phyloP scores from a whole-genome alignment of 352 stramenopile genomes.

The Phytopythium aichiense region DNA sequence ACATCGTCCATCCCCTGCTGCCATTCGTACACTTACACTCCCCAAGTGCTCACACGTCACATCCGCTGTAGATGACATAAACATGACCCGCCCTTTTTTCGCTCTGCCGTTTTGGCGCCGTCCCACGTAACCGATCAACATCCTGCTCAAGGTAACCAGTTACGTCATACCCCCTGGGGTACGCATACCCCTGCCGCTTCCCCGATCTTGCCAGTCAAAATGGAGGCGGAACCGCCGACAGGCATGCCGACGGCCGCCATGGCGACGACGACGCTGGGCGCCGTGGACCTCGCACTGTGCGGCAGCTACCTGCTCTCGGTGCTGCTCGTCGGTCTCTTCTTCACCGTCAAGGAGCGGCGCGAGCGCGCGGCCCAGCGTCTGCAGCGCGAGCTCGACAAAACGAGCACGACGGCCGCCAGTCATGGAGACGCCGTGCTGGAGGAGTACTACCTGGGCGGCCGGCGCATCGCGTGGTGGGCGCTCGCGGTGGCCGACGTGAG shows the following conservation, averaged over 20 bases:
- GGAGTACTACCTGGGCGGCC: constrained; percentile 72
- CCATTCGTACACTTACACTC: constrained; percentile 21
- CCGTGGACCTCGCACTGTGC: constrained; percentile 53
- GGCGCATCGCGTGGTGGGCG: constrained; percentile 67
- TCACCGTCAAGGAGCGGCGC: constrained; percentile 56
- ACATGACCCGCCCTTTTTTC: constrained; percentile 1
- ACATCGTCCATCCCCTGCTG: background rate
- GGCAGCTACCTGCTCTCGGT: constrained; percentile 56
- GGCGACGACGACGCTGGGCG: constrained; percentile 25
- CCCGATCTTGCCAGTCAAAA: background rate
- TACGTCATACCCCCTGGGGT: background rate
- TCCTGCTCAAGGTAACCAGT: no score
- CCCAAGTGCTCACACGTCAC: constrained; percentile 7
- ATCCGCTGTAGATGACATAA: background rate
- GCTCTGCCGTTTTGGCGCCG: background rate
- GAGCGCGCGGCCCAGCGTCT: constrained; percentile 30
- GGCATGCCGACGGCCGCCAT: constrained; percentile 8
- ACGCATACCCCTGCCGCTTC: background rate
- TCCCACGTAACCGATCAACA: background rate
- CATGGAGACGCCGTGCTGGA: constrained; percentile 40
- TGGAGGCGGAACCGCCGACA: background rate
- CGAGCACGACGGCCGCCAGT: constrained; percentile 11
- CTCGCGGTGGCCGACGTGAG: constrained; percentile 74
- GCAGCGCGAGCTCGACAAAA: constrained; percentile 17
- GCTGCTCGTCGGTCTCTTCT: constrained; percentile 57